phyloP scores from a whole-genome alignment of 208 protist genomes.

The Wallacemonas collosoma region DNA sequence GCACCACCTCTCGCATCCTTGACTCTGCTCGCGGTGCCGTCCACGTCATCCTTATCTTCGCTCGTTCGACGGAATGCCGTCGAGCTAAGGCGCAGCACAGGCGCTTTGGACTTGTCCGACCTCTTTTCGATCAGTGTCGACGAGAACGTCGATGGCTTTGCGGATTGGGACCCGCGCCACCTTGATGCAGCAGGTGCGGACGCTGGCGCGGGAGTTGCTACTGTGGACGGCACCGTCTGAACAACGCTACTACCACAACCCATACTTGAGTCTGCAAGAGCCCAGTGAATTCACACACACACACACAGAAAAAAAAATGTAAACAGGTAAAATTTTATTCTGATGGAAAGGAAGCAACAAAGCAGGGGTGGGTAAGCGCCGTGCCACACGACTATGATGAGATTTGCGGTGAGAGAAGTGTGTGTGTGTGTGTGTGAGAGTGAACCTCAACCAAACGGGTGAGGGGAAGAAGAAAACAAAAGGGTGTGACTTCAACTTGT shows the following conservation, averaged over 20 bases:
- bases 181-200: neutral
- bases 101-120: neutral
- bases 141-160: neutral
- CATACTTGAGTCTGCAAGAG: conserved; percentile 10
- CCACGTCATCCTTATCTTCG: neutral
- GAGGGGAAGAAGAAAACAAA: conserved; percentile 18
- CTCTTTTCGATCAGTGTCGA: neutral
- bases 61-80: neutral
- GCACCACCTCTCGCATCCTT: no score
- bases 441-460: neutral
- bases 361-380: no score
- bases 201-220: neutral
- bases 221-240: neutral
- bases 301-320: neutral
- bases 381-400: no score
- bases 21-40: neutral
- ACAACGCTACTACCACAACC: conserved; percentile 23
- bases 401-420: neutral
- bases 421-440: conserved; percentile 12
- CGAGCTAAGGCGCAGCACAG: neutral
- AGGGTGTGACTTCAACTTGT: no score
- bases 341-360: no score
- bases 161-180: conserved; percentile 9
- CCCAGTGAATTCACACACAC: neutral
- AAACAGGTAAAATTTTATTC: neutral